Percentiles rank a stretch among this genome's conserved stretches.
phyloP scores from a whole-genome alignment of 805 yeast genomes.

The Spencermartinsiella europaea region DNA sequence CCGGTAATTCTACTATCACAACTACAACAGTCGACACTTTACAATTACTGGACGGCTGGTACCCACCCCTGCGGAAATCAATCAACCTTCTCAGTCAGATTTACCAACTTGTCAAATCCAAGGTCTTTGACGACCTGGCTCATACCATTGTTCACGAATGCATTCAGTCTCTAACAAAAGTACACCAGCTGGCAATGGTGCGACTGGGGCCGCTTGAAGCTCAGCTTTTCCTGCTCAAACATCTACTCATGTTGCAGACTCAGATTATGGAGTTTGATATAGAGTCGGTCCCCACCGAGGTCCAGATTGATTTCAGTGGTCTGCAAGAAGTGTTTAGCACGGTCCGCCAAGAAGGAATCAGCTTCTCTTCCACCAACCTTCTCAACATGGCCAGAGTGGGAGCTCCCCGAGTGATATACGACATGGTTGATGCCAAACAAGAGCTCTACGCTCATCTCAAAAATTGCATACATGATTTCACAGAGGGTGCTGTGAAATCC shows the following conservation, averaged over 20 bases:
- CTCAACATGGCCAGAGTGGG: conserved; percentile 56
- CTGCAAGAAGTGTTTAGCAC: conserved; percentile 48
- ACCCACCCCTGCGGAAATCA: conserved; percentile 68
- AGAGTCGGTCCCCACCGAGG: conserved; percentile 61
- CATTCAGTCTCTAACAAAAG: conserved; percentile 53
- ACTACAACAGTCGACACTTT: conserved; percentile 13
- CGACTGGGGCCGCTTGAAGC: conserved; percentile 53
- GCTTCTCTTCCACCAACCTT: conserved; percentile 31
- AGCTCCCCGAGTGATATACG: conserved; percentile 73
- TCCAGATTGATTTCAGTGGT: conserved; percentile 77
- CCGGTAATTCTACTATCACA: not conserved
- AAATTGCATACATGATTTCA: conserved; percentile 62
- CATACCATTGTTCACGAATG: conserved; percentile 81
- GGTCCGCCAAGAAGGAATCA: conserved; percentile 29
- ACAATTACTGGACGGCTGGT: conserved; percentile 38
- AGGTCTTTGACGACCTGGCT: conserved; percentile 81
- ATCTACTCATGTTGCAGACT: conserved; percentile 62
- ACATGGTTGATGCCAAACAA: conserved; percentile 70
- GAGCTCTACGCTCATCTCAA: conserved; percentile 74
- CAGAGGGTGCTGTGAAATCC: conserved; percentile 48
- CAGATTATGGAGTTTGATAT: conserved; percentile 76
- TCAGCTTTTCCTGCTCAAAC: conserved; percentile 63
- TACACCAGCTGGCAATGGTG: conserved; percentile 42
- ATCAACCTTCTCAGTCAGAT: conserved; percentile 67
- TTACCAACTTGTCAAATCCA: conserved; percentile 69